Percentiles rank a stretch among this genome's conserved stretches.
Evolutionary conservation across 805 yeast species (phyloP).

Genomic region (Ogataea thermomethanolica): DNA sequence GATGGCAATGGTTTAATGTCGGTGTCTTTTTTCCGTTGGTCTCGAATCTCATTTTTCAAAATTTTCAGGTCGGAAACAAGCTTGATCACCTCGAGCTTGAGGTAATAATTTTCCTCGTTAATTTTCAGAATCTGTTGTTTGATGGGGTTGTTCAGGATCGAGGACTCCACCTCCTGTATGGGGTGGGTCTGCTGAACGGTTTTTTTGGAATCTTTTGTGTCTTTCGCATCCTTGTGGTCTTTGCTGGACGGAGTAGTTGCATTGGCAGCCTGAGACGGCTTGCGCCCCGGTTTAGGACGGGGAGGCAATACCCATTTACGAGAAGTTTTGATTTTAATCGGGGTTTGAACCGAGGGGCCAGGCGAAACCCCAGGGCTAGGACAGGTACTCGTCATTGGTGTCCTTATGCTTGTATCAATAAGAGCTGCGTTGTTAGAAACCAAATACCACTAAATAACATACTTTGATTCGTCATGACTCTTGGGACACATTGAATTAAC

Average conservation of each 20-base stretch:
- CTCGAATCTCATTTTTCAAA: constrained; percentile 28
- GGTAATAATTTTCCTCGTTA: constrained; percentile 42
- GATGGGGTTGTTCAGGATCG: constrained; percentile 31
- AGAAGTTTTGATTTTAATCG: constrained; percentile 51
- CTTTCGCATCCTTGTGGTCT: constrained; percentile 8
- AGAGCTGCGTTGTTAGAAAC: constrained; percentile 5
- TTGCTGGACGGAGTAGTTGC: background rate
- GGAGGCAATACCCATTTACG: constrained; percentile 85
- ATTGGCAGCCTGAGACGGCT: constrained; percentile 35
- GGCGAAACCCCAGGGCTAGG: constrained; percentile 15
- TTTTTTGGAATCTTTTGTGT: constrained; percentile 4
- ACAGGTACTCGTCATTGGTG: constrained; percentile 11
- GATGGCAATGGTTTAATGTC: constrained; percentile 1
- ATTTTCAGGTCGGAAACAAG: constrained; percentile 42
- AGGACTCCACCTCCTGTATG: constrained; percentile 10
- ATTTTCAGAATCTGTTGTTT: constrained; percentile 40
- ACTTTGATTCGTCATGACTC: constrained; percentile 10
- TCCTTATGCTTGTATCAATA: constrained; percentile 8
- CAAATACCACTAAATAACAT: background rate
- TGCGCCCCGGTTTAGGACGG: constrained; percentile 71
- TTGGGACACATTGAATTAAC: constrained; percentile 8
- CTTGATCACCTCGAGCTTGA: constrained; percentile 42
- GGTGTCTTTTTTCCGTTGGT: constrained; percentile 1
- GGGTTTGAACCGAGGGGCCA: constrained; percentile 8
- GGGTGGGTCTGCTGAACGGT: constrained; percentile 5